Percentiles rank a stretch among this genome's conserved stretches.
These are phyloP conservation scores for Blastobotrys mokoenaii DNA, from an alignment of 805 yeast species.

Conservation along the genomic window DNA sequence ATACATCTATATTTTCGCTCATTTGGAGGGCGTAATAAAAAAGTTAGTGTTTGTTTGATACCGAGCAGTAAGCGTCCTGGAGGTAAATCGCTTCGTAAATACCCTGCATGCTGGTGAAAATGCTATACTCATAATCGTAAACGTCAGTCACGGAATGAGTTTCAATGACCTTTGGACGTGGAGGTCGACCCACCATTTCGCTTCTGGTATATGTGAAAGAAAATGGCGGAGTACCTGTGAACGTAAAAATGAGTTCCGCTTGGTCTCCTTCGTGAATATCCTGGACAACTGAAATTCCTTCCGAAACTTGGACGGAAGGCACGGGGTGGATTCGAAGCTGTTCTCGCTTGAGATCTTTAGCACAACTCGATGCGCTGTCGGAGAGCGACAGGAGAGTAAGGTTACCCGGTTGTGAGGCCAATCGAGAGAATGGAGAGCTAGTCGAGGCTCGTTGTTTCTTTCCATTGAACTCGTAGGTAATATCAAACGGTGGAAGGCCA, in stretches of 20 bases:
- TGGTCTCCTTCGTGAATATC: conserved; percentile 94
- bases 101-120: conserved; percentile 80
- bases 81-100: conserved; percentile 87
- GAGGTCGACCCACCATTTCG: conserved; percentile 33
- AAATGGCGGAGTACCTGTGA: conserved; percentile 89
- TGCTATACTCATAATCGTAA: conserved; percentile 56
- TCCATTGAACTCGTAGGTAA: conserved; percentile 67
- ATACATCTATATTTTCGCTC: too few species aligned
- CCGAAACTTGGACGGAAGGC: conserved; percentile 75
- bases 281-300: conserved; percentile 66
- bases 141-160: conserved; percentile 51
- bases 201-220: conserved; percentile 75
- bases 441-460: conserved; percentile 47
- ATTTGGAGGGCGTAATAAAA: not conserved
- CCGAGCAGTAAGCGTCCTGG: conserved; percentile 70
- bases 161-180: conserved; percentile 45
- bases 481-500: conserved; percentile 73
- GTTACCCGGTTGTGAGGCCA: conserved; percentile 78
- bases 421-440: conserved; percentile 47
- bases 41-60: conserved; percentile 2
- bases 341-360: conserved; percentile 25
- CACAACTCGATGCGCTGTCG: conserved; percentile 70
- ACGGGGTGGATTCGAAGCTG: conserved; percentile 41
- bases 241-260: conserved; percentile 74
- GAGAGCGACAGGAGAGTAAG: conserved; percentile 57